These are phyloP conservation scores for Acer campestre DNA, from an alignment of 345 rosid species.

Conservation along the genomic window DNA sequence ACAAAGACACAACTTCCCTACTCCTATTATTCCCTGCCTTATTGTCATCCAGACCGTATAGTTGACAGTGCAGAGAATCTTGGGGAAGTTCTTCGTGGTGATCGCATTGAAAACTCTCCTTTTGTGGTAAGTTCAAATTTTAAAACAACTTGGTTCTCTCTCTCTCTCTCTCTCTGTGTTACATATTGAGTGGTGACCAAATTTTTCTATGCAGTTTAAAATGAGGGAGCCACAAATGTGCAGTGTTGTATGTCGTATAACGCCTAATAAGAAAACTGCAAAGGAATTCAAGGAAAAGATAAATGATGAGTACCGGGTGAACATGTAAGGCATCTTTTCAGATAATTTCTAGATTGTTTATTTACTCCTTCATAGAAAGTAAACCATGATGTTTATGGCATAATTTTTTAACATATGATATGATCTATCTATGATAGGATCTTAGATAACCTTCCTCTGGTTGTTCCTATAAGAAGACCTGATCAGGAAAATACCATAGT, in stretches of 20 bases:
- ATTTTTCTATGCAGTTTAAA: constrained; percentile 56
- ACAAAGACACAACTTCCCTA: constrained; percentile 95
- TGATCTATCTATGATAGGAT: constrained; percentile 44
- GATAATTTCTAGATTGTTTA: neutral
- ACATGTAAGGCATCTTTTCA: constrained; percentile 52
- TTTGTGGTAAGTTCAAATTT: constrained; percentile 52
- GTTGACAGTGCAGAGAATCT: constrained; percentile 92
- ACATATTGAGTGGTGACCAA: constrained; percentile 17
- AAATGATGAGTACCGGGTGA: constrained; percentile 80
- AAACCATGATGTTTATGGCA: neutral
- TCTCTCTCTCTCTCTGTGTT: neutral
- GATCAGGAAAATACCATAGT: constrained; percentile 50
- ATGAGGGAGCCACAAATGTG: constrained; percentile 86
- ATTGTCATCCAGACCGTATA: constrained; percentile 60
- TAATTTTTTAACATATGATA: constrained; percentile 1
- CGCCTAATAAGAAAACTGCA: constrained; percentile 55
- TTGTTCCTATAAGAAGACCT: constrained; percentile 51
- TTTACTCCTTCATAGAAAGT: neutral
- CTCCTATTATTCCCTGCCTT: constrained; percentile 73
- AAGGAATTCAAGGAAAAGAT: constrained; percentile 83
- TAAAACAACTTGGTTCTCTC: neutral
- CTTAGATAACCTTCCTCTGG: constrained; percentile 81
- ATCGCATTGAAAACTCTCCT: constrained; percentile 89
- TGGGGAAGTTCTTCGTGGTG: constrained; percentile 94
- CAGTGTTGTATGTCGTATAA: constrained; percentile 50